Percentiles rank a stretch among this genome's conserved stretches.
Evolutionary conservation across 164 flowering plant species (phyloP).

Genomic region (Stephania cephalantha): DNA sequence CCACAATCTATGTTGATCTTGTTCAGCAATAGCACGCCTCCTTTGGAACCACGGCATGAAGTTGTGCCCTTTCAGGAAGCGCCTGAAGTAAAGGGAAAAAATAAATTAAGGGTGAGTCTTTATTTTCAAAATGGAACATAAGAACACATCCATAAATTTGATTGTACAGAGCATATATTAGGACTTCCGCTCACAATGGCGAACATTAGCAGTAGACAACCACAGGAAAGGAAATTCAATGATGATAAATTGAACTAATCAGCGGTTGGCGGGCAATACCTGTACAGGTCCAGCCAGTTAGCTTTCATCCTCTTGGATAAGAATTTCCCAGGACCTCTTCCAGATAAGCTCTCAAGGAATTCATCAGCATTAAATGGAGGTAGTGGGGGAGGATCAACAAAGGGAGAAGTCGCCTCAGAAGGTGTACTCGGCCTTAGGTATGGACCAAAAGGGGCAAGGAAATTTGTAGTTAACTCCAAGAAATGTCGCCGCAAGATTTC

Average conservation of each 20-base stretch:
- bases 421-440: conserved; percentile 81
- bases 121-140: neutral
- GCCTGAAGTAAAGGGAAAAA: conserved; percentile 33
- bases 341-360: conserved; percentile 65
- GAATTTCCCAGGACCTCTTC: conserved; percentile 94
- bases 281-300: conserved; percentile 93
- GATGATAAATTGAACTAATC: neutral
- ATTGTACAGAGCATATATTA: neutral
- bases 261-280: conserved; percentile 35
- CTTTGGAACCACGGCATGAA: conserved; percentile 94
- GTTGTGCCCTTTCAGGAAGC: conserved; percentile 77
- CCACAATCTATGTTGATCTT: conserved; percentile 87
- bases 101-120: neutral
- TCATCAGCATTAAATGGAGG: conserved; percentile 67
- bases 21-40: conserved; percentile 82
- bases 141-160: neutral
- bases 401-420: conserved; percentile 82
- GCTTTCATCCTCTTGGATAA: conserved; percentile 83
- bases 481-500: conserved; percentile 95
- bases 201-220: neutral
- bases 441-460: conserved; percentile 97
- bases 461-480: conserved; percentile 91
- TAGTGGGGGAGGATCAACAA: conserved; percentile 81
- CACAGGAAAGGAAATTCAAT: neutral
- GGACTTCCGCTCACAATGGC: neutral